These are phyloP conservation scores for Tylopilus sp. DNA, from an alignment of 1,284 basidiomycete genomes.

Conservation along the genomic window DNA sequence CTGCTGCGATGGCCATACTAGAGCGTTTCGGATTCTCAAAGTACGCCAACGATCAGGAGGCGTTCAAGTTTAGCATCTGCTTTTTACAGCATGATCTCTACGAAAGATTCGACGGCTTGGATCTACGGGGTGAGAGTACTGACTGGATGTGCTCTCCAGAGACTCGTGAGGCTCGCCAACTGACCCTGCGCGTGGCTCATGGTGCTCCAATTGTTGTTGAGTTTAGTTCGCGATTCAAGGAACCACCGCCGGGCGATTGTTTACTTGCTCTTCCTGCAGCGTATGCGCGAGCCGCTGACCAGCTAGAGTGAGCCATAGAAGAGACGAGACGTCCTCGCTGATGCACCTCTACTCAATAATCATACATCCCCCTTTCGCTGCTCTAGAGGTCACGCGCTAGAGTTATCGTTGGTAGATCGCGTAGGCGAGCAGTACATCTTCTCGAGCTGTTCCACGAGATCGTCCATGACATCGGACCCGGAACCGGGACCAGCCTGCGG, in stretches of 20 bases:
- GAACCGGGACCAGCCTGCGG: not conserved
- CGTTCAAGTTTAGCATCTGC: not conserved
- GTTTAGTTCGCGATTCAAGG: not conserved
- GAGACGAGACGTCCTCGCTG: not conserved
- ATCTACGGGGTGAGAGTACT: not conserved
- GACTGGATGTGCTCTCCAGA: not conserved
- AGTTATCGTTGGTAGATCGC: not conserved
- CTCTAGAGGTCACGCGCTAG: not conserved
- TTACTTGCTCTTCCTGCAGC: slow-evolving; percentile 5
- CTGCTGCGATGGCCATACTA: not conserved
- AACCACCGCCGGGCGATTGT: not conserved
- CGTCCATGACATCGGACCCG: slow-evolving; percentile 76
- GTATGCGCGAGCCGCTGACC: not conserved
- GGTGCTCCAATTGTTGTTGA: not conserved
- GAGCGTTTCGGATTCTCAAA: not conserved
- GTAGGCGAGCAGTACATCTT: slow-evolving; percentile 15
- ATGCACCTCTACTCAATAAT: not conserved
- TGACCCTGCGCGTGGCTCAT: not conserved
- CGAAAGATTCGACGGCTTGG: not conserved
- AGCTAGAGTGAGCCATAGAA: not conserved
- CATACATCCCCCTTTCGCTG: not conserved
- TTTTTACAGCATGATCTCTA: not conserved
- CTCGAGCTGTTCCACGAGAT: slow-evolving; percentile 73
- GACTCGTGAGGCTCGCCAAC: not conserved
- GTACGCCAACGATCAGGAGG: not conserved